Conservation (phyloP, 176 grass and related monocot genomes). For the Neostapfia colusana region DNA sequence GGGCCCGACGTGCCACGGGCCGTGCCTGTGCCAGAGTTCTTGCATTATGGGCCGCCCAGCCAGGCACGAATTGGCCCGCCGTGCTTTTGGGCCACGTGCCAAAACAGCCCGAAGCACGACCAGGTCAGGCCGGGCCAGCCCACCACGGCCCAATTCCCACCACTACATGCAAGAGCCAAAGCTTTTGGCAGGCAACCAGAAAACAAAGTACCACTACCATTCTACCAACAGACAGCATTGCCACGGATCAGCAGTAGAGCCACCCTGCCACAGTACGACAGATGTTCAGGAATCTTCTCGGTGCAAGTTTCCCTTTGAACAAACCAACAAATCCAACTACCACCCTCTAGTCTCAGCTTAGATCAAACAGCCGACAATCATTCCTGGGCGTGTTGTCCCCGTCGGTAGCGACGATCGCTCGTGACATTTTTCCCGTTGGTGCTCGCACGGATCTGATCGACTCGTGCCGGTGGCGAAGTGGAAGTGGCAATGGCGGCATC, state of each 20-base stretch:
- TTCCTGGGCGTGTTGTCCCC: not conserved
- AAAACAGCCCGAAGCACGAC: too few species aligned
- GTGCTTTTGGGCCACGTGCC: too few species aligned
- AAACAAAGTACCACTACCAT: not conserved
- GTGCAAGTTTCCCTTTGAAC: not conserved
- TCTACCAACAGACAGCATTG: too few species aligned
- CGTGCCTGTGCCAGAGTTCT: too few species aligned
- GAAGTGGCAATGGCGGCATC: not conserved
- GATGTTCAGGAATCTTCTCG: not conserved
- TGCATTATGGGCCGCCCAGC: too few species aligned
- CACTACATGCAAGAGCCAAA: too few species aligned
- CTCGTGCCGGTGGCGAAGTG: too few species aligned
- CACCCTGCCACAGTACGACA: not conserved
- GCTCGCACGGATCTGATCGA: not conserved
- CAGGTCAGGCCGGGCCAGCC: too few species aligned
- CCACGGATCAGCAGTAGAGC: not conserved
- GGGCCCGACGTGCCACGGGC: too few species aligned
- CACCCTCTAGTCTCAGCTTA: not conserved
- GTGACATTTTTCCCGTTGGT: not conserved
- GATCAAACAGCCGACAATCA: not conserved
- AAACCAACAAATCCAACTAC: not conserved
- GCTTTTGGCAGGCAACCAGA: too few species aligned
- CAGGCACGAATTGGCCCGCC: too few species aligned
- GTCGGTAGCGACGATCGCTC: not conserved
- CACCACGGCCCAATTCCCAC: too few species aligned